Conservation (phyloP, 2,329 filamentous ascomycete genomes). For the Domatiomyces catenatus region DNA sequence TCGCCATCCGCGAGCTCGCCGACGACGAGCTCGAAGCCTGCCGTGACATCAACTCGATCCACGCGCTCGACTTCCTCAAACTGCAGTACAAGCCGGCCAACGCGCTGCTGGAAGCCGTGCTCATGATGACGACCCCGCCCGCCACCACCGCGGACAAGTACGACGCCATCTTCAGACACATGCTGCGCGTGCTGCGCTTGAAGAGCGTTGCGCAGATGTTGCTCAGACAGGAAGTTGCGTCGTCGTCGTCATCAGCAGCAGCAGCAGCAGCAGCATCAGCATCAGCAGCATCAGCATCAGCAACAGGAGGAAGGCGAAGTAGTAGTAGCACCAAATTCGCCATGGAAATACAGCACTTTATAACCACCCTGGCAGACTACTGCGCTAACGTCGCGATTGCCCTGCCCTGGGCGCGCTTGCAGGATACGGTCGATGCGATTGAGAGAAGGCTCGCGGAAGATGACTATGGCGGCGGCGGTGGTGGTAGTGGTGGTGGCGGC, state of each 20-base stretch:
- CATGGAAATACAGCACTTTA: constrained; percentile 65
- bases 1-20: constrained; percentile 68
- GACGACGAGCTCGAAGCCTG: constrained; percentile 66
- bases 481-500: not conserved
- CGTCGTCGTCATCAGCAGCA: constrained; percentile 15
- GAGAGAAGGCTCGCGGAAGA: constrained; percentile 40
- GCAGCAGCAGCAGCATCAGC: constrained; percentile 6
- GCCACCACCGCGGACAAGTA: constrained; percentile 55
- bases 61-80: constrained; percentile 84
- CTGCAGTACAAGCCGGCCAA: constrained; percentile 67
- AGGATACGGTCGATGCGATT: constrained; percentile 47
- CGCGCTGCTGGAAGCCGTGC: constrained; percentile 50
- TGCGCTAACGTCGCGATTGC: constrained; percentile 66
- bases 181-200: constrained; percentile 65
- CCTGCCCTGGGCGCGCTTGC: constrained; percentile 57
- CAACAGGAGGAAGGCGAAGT: constrained; percentile 7
- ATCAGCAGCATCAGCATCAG: constrained; percentile 12
- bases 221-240: constrained; percentile 8
- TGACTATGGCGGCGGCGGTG: constrained; percentile 30
- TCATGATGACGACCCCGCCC: constrained; percentile 38
- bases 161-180: constrained; percentile 65
- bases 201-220: constrained; percentile 46
- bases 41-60: constrained; percentile 65
- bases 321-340: constrained; percentile 41
- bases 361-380: constrained; percentile 57